Base-by-base conservation (phyloP, 2,329 filamentous ascomycete species). In the Sordariomycetes sp. region DNA sequence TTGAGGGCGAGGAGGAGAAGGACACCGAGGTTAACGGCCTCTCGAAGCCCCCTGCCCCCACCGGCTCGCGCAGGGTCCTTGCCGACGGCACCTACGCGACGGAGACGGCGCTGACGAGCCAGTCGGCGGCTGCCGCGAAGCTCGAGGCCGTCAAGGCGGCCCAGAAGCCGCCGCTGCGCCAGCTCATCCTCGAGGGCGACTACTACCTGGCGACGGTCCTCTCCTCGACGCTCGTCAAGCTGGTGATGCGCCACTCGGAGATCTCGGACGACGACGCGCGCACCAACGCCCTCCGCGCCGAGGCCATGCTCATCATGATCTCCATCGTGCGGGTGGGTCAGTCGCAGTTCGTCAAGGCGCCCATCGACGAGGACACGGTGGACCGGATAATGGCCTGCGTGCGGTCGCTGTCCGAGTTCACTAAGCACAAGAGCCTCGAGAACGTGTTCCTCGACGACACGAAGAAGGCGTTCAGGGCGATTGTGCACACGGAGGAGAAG, bases 221-320 rank as follows among this genome's bases (percentile, higher is more conserved):
- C n/a, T 92, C 92, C 1, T 94, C 91, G 8, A 96, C 92, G 1
- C 80, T 99, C 59, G 96, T 94, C 17, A 99, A 99, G 74, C 80
- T 99, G 57, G 94, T 99, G 55, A 96, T 99, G 90, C 88, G 94
- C 56, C 90, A 97, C 69, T 87, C 90, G 1, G 91, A 97, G 68
- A 91, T 97, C 60, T 96, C 92, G 1, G 76, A 86, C 25, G 92
- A 96, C 65, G 73, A 79, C 51, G 88, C 89, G 51, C 86, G 94
- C 45, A 97, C 92, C 34, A 99, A 99, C 65, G 91, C 92, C 34
- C 80, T 99, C 28, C 87, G 90, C 54, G 94, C 94, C 3, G 94
- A 99, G 72, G 94, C 94, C 52, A 99, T 99, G 94, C 80, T 99
- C 56, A 97, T 99, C 68, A 96, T 97, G 91, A 96, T 99, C 64